Evolutionary conservation across 1,139 yeast genomes (phyloP).

Genomic region (Insectozyma bohioensis): DNA sequence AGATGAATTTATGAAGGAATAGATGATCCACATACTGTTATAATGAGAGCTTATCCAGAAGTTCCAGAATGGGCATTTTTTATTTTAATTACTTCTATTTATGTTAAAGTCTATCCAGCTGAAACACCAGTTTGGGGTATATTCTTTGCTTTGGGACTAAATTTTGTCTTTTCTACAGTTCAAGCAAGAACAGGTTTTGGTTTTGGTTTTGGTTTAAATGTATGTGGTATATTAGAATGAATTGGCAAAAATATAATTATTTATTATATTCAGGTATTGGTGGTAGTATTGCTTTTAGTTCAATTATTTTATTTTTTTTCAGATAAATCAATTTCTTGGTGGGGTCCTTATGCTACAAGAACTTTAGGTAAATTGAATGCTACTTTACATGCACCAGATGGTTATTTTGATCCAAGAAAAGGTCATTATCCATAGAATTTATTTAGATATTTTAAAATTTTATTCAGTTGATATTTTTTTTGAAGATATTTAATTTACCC

Average conservation of each 20-base stretch:
- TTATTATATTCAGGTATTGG: conserved; percentile 48
- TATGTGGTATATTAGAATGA: conserved; percentile 42
- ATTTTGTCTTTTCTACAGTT: conserved; percentile 46
- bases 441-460: too few species aligned
- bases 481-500: too few species aligned
- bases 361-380: conserved; percentile 19
- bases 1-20: conserved; percentile 17
- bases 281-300: conserved; percentile 53
- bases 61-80: conserved; percentile 65
- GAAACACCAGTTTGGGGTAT: conserved; percentile 61
- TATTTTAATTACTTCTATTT: conserved; percentile 44
- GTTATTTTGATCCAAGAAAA: conserved; percentile 46
- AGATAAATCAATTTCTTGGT: conserved; percentile 42
- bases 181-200: conserved; percentile 54
- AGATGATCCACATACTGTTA: conserved; percentile 54
- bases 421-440: conserved; percentile 37
- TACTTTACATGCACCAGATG: conserved; percentile 29
- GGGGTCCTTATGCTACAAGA: conserved; percentile 48
- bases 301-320: conserved; percentile 52
- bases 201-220: conserved; percentile 55
- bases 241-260: conserved; percentile 59
- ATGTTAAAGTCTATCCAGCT: conserved; percentile 46
- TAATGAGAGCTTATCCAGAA: conserved; percentile 56
- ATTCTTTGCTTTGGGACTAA: conserved; percentile 55
- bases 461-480: too few species aligned